Percentiles rank a stretch among this genome's conserved stretches.
Evolutionary conservation across 1,284 basidiomycete species (phyloP).

Genomic region (Ustilago bromivora): DNA sequence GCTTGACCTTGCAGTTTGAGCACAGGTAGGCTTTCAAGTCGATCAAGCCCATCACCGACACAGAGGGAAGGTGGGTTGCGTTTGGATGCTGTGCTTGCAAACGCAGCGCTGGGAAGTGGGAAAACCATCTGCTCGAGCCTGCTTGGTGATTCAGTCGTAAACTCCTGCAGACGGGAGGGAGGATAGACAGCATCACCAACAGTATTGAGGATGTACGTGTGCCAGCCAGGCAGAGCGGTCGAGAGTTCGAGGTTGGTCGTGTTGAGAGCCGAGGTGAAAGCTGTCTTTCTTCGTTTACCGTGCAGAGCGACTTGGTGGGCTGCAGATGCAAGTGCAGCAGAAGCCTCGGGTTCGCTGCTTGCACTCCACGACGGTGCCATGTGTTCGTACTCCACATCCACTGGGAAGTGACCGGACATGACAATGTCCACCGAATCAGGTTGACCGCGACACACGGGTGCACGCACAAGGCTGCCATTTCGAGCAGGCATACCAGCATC

Average conservation of each 20-base stretch:
- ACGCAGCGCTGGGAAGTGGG: conserved; percentile 49
- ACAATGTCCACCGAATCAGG: conserved; percentile 83
- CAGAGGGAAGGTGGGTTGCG: conserved; percentile 78
- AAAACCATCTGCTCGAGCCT: conserved; percentile 62
- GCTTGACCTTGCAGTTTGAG: conserved; percentile 77
- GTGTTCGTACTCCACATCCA: conserved; percentile 57
- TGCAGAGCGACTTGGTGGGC: conserved; percentile 52
- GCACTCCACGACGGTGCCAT: conserved; percentile 36
- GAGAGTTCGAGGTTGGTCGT: conserved; percentile 85
- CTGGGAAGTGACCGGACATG: conserved; percentile 75
- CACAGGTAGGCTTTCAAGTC: conserved; percentile 57
- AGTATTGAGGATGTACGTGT: conserved; percentile 88
- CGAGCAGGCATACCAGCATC: conserved; percentile 37
- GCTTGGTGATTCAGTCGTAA: conserved; percentile 71
- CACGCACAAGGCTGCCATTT: conserved; percentile 73
- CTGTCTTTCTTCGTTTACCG: conserved; percentile 62
- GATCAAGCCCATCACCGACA: conserved; percentile 58
- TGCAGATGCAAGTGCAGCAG: conserved; percentile 50
- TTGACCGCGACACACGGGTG: conserved; percentile 82
- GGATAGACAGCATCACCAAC: conserved; percentile 84
- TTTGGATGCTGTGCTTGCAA: conserved; percentile 21
- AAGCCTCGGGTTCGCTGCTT: conserved; percentile 33
- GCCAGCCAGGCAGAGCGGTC: conserved; percentile 81
- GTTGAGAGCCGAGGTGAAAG: conserved; percentile 86
- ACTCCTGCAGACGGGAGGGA: conserved; percentile 73